Base-by-base conservation (phyloP, 345 rosid species). In the Durio zibethinus region DNA sequence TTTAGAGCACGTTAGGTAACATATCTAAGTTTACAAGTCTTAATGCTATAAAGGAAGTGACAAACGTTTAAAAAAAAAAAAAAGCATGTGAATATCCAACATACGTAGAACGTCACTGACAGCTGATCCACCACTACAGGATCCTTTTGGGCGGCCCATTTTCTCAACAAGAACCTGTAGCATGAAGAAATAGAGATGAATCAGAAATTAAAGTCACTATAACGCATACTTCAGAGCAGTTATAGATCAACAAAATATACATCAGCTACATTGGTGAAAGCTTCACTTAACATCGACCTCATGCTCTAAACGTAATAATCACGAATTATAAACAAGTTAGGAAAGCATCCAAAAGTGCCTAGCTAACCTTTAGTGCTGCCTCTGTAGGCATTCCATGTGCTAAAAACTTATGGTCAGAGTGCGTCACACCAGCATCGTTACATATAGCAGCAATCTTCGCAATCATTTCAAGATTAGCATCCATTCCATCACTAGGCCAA, bases 371-470 rank as follows among this genome's bases (percentile, higher is more conserved):
- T 48, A 91, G 77, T 11, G 96, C 96, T 79, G 93, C 96, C 76
- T 91, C 93, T n/a, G 96, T 91, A 52, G 96, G 90, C 88, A 89
- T 83, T 56, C 96, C 96, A 70, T 80, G 86, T 66, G 93, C 83
- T 42, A 88, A 75, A 81, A 78, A 88, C 84, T 91, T 88, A 25
- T 86, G 73, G 45, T 86, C 90, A 38, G 92, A 79, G 74, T 73
- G 83, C 10, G 78, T 83, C 31, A 91, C 79, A 31, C 80, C 80
- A 48, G 95, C 91, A 80, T 91, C 95, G 72, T 91, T 91, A 80
- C 95, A 91, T 15, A 87, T 54, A 2, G 92, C 86, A n/a, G 90
- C 87, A 35, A 89, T 80, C 86, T 88, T 87, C 29, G 92, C 93
- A 52, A 89, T 87, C 80, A 80, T 89, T 83, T 91, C 84, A 80